Base-by-base conservation (phyloP, 1,284 basidiomycete genomes). In the Ganoderma resinaceum region DNA sequence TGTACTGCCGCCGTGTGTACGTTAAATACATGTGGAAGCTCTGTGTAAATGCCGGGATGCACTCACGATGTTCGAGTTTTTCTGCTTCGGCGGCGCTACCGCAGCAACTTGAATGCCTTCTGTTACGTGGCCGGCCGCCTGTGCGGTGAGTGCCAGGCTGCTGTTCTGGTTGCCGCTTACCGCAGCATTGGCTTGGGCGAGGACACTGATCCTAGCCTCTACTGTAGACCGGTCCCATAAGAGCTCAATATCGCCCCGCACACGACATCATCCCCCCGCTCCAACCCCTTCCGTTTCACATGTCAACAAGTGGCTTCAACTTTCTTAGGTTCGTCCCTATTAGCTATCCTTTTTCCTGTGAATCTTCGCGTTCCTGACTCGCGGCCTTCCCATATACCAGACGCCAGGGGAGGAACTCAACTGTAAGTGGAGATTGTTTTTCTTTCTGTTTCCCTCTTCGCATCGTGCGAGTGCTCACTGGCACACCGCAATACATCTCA, bases 81-180 rank as follows among this genome's bases (percentile, higher is more conserved):
- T n/a, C 7, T 43, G 5, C 8, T 18, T 23, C 46, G 46, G 7
- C 46, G n/a, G n/a, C 7, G 9, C 58, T 60, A 40, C 58, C 58
- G 58, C 58, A 60, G 58, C 58, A 14, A 29, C 58, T n/a, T n/a
- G n/a, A n/a, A n/a, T n/a, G 26, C 31, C 58, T 60, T 60, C 58
- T 60, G 58, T 38, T 18, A n/a, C 43, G 35, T 5, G 33, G 40
- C 37, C 20, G 43, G n/a, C 9, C 9, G 37, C 37, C 9, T 38
- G 37, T n/a, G n/a, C n/a, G n/a, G n/a, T n/a, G n/a, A n/a, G n/a
- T n/a, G n/a, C n/a, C n/a, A n/a, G n/a, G n/a, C n/a, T n/a, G n/a
- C n/a, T n/a, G 2, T 8, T 38, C 37, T 38, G 14, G 37, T 12
- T 16, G 26, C 26, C 31, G 26, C 2, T 55, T 18, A 33, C 31